phyloP scores from a whole-genome alignment of 2,329 filamentous ascomycete genomes.

The Aspergillus oerlinghausenensis region DNA sequence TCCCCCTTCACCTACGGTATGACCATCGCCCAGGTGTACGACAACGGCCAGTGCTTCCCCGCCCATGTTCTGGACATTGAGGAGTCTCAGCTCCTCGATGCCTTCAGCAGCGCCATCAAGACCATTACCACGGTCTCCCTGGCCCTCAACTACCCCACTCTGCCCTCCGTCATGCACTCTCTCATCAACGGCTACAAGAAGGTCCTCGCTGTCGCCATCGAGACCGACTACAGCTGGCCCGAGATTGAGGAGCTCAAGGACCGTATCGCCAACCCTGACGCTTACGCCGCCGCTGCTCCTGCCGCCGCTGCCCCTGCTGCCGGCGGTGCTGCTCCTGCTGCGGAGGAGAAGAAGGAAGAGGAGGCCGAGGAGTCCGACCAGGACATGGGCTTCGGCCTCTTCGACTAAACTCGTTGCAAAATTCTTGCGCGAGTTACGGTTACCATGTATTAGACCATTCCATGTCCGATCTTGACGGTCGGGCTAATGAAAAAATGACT shows the following conservation, averaged over 20 bases:
- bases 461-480: constrained; percentile 29
- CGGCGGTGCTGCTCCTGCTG: constrained; percentile 48
- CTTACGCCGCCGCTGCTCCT: constrained; percentile 81
- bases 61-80: constrained; percentile 84
- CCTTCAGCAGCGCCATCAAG: constrained; percentile 74
- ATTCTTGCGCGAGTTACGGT: constrained; percentile 23
- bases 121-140: constrained; percentile 89
- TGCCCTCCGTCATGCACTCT: constrained; percentile 94
- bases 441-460: constrained; percentile 37
- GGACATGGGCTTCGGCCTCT: constrained; percentile 71
- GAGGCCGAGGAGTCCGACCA: constrained; percentile 63
- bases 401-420: constrained; percentile 51
- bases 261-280: constrained; percentile 97
- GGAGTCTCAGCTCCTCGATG: constrained; percentile 86
- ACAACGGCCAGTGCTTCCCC: constrained; percentile 90
- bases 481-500: constrained; percentile 31
- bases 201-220: constrained; percentile 74
- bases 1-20: constrained; percentile 99
- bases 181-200: constrained; percentile 99
- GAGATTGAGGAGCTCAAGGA: constrained; percentile 98
- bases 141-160: constrained; percentile 89
- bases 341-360: constrained; percentile 56
- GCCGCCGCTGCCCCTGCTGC: constrained; percentile 54
- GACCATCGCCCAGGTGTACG: constrained; percentile 93
- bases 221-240: constrained; percentile 89